Conservation (phyloP, 768 basidiomycete genomes). For the Strobilomyces confusus region DNA sequence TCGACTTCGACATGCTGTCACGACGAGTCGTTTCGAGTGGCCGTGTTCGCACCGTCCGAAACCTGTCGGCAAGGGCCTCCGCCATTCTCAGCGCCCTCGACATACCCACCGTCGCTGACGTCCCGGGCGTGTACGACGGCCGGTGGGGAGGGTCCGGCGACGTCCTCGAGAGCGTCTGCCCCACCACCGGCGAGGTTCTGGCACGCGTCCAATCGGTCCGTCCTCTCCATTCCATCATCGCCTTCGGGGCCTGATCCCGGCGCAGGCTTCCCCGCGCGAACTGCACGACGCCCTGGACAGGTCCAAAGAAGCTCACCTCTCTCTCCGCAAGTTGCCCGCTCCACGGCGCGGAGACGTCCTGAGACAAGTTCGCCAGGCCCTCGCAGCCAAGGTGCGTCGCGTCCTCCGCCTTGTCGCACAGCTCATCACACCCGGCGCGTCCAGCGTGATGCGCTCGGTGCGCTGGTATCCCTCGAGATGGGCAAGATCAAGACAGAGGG, state of each 20-base stretch:
- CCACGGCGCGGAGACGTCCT: conserved; percentile 87
- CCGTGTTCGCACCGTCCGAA: conserved; percentile 28
- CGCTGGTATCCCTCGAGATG: conserved; percentile 84
- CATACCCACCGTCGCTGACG: conserved; percentile 50
- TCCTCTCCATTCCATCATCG: conserved; percentile 6
- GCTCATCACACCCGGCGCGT: conserved; percentile 9
- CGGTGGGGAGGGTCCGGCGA: conserved; percentile 76
- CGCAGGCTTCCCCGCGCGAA: conserved; percentile 67
- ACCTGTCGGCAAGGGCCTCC: conserved; percentile 68
- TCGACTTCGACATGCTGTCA: conserved; percentile 17
- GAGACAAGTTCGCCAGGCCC: conserved; percentile 80
- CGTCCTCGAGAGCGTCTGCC: conserved; percentile 67
- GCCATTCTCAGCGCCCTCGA: conserved; percentile 60
- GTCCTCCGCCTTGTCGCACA: background rate
- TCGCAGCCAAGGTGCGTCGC: conserved; percentile 63
- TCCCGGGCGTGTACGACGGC: conserved; percentile 80
- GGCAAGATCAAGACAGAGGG: conserved; percentile 91
- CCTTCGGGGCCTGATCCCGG: conserved; percentile 10
- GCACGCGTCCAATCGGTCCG: conserved; percentile 69
- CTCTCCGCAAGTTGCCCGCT: conserved; percentile 75
- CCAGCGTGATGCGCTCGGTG: conserved; percentile 75
- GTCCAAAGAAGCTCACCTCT: conserved; percentile 67
- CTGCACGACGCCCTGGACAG: conserved; percentile 63
- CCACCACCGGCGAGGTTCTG: conserved; percentile 82
- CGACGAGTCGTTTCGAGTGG: conserved; percentile 18